A percentile compares a stretch with the other conserved stretches of the same genome.
phyloP scores from a whole-genome alignment of 257 asterid species.

The Salvia splendens region DNA sequence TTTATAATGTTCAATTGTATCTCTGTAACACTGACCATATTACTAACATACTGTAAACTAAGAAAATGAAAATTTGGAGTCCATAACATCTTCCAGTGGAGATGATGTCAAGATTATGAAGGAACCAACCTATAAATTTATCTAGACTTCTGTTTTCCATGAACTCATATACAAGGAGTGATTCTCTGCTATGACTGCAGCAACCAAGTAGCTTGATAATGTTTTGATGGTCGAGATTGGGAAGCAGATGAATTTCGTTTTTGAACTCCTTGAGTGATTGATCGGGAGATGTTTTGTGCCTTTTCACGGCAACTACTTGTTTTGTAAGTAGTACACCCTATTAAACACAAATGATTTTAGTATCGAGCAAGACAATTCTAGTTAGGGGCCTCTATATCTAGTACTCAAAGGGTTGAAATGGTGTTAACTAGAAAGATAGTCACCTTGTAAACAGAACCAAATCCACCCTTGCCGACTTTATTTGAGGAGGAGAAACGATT shows the following conservation, averaged over 20 bases:
- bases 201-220: constrained; percentile 36
- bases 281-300: not conserved
- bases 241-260: constrained; percentile 18
- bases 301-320: constrained; percentile 30
- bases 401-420: not conserved
- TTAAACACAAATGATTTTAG: not conserved
- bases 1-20: not conserved
- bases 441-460: constrained; percentile 26
- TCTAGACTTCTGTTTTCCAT: constrained; percentile 27
- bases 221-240: constrained; percentile 29
- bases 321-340: constrained; percentile 33
- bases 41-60: not conserved
- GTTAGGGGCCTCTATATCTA: not conserved
- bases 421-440: not conserved
- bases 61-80: not conserved
- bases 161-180: constrained; percentile 31
- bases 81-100: too few relatives aligned
- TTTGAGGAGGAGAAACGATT: constrained; percentile 18
- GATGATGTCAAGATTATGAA: not conserved
- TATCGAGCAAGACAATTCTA: not conserved
- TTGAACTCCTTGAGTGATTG: constrained; percentile 4
- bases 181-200: constrained; percentile 25
- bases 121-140: constrained; percentile 15
- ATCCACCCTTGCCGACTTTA: constrained; percentile 22
- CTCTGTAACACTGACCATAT: not conserved